A percentile compares a stretch with the other conserved stretches of the same genome.
Evolutionary conservation across 768 basidiomycete genomes (phyloP).

Genomic region (Fomitopsis serialis): DNA sequence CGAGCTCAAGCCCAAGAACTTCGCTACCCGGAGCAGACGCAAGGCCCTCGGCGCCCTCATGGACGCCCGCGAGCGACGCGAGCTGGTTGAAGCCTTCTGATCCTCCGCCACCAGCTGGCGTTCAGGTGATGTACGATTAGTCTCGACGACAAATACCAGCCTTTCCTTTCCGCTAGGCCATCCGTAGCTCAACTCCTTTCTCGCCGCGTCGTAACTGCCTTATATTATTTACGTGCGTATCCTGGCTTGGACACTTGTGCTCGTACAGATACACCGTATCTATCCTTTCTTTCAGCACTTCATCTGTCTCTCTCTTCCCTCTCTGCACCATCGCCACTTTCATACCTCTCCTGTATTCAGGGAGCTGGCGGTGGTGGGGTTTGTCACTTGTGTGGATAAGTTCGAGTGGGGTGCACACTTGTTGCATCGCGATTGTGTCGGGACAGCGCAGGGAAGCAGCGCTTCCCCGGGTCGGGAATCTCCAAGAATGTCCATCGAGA

Average conservation of each 20-base stretch:
- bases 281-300: slow-evolving; percentile 18
- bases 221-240: slow-evolving; percentile 18
- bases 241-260: slow-evolving; percentile 13
- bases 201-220: background rate
- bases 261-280: slow-evolving; percentile 12
- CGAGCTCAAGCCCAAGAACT: slow-evolving; percentile 84
- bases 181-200: background rate
- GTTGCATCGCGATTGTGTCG: slow-evolving; percentile 20
- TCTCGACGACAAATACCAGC: slow-evolving; percentile 1
- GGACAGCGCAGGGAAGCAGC: slow-evolving; percentile 33
- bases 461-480: slow-evolving; percentile 28
- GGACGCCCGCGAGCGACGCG: slow-evolving; percentile 76
- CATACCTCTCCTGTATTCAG: slow-evolving; percentile 6
- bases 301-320: slow-evolving; percentile 5
- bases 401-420: slow-evolving; percentile 7
- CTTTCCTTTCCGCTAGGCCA: slow-evolving; percentile 8
- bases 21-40: slow-evolving; percentile 79
- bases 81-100: slow-evolving; percentile 68
- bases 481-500: background rate
- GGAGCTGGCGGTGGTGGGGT: slow-evolving; percentile 2
- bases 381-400: slow-evolving; percentile 2
- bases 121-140: slow-evolving; percentile 14
- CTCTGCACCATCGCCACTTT: slow-evolving; percentile 4
- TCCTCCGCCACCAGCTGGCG: slow-evolving; percentile 1
- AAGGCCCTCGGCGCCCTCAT: slow-evolving; percentile 77